Evolutionary conservation across 208 protist species (phyloP).

Genomic region (Leishmania turanica): DNA sequence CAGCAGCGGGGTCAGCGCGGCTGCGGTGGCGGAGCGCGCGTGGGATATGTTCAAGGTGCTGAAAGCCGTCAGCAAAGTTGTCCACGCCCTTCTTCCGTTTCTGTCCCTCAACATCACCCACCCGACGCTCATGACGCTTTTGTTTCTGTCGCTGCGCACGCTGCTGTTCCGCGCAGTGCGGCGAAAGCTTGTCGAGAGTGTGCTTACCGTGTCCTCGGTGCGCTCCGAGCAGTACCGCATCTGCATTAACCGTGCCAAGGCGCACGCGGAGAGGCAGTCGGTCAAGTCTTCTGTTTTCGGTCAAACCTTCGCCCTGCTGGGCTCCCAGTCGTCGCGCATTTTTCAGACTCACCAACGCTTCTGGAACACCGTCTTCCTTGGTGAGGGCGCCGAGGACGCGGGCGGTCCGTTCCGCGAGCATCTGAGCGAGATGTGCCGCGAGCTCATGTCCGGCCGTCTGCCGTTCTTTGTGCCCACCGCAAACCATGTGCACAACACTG

Average conservation of each 20-base stretch:
- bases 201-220: slow-evolving; percentile 80
- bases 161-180: slow-evolving; percentile 75
- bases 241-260: slow-evolving; percentile 84
- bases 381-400: slow-evolving; percentile 94
- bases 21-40: slow-evolving; percentile 31
- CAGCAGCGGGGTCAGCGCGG: slow-evolving; percentile 3
- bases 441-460: slow-evolving; percentile 85
- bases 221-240: slow-evolving; percentile 77
- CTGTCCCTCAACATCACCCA: slow-evolving; percentile 62
- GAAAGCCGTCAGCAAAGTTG: slow-evolving; percentile 71
- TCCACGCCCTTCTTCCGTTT: slow-evolving; percentile 76
- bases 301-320: slow-evolving; percentile 84
- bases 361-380: slow-evolving; percentile 91
- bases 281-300: slow-evolving; percentile 84
- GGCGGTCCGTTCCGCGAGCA: slow-evolving; percentile 94
- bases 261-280: slow-evolving; percentile 36
- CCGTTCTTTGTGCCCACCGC: slow-evolving; percentile 92
- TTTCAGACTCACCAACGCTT: slow-evolving; percentile 88
- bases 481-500: slow-evolving; percentile 88
- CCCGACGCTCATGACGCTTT: slow-evolving; percentile 44
- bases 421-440: slow-evolving; percentile 91
- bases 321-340: slow-evolving; percentile 65
- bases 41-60: slow-evolving; percentile 68
- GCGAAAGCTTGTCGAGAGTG: slow-evolving; percentile 57
- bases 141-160: slow-evolving; percentile 67